Evolutionary conservation across 306 rosid genomes (phyloP).

Genomic region (Cicer judaicum): DNA sequence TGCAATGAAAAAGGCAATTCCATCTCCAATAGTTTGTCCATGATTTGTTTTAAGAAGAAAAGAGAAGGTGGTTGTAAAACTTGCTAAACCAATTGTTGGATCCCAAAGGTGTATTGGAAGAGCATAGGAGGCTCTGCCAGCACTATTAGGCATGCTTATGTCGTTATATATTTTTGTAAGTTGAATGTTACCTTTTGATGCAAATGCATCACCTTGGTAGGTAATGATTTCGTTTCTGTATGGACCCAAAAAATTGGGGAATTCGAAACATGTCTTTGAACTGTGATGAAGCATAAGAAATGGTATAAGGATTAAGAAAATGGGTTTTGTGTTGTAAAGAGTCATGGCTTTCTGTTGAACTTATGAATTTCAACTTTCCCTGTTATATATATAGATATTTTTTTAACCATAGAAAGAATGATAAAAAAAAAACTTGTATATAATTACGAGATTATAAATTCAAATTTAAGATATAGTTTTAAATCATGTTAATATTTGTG

Average conservation of each 20-base stretch:
- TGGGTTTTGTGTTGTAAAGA: slow-evolving; percentile 31
- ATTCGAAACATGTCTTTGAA: neutral
- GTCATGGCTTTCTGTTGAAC: neutral
- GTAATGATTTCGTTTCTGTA: neutral
- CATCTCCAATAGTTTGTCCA: neutral
- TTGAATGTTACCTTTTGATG: neutral
- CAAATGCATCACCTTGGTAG: slow-evolving; percentile 38
- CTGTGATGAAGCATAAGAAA: slow-evolving; percentile 26
- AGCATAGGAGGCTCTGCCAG: slow-evolving; percentile 45
- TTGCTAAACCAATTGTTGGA: neutral
- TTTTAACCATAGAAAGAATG: too few species aligned
- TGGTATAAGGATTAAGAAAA: slow-evolving; percentile 22
- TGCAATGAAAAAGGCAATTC: slow-evolving; percentile 49
- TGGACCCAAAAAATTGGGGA: slow-evolving; percentile 6
- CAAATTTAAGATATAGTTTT: too few species aligned
- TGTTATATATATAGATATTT: neutral
- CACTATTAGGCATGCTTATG: neutral
- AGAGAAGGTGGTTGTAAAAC: slow-evolving; percentile 30
- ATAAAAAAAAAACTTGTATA: too few species aligned
- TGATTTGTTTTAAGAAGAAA: neutral
- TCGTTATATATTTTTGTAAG: slow-evolving; percentile 15
- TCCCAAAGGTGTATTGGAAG: slow-evolving; percentile 39
- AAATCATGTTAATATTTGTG: too few species aligned
- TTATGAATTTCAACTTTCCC: neutral
- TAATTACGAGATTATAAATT: too few species aligned